phyloP scores from a whole-genome alignment of 2,329 filamentous ascomycete species.

The Fusarium denticulatum region DNA sequence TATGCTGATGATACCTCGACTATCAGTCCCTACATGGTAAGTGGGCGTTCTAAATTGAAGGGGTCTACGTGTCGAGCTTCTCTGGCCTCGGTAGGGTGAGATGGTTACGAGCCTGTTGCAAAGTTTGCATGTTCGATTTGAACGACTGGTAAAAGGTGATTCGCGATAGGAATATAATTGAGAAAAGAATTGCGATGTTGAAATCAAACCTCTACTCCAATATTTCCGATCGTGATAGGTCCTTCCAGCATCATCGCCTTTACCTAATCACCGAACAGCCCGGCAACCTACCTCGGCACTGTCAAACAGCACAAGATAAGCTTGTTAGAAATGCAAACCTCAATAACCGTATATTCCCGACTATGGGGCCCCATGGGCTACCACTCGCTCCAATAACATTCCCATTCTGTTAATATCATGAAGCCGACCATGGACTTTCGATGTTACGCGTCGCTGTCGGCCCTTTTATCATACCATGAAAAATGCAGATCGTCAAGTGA shows the following conservation, averaged over 20 bases:
- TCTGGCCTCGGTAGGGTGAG: too few species aligned
- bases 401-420: accelerated
- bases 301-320: background rate
- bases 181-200: background rate
- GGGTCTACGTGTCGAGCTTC: background rate
- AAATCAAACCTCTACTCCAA: background rate
- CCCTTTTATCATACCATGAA: background rate
- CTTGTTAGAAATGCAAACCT: background rate
- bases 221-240: accelerated
- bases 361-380: background rate
- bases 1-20: background rate
- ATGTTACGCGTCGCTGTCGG: constrained; percentile 3
- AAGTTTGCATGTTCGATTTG: too few species aligned
- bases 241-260: background rate
- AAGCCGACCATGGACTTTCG: background rate
- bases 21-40: background rate
- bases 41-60: background rate
- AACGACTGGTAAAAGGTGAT: too few species aligned
- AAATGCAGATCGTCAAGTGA: background rate
- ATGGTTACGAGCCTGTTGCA: too few species aligned
- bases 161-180: background rate
- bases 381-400: background rate
- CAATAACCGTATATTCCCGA: background rate
- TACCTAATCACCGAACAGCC: background rate
- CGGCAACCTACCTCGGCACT: background rate